Percentiles rank a stretch among this genome's conserved stretches.
phyloP scores from a whole-genome alignment of 805 yeast genomes.

The Myxozyma geophila region DNA sequence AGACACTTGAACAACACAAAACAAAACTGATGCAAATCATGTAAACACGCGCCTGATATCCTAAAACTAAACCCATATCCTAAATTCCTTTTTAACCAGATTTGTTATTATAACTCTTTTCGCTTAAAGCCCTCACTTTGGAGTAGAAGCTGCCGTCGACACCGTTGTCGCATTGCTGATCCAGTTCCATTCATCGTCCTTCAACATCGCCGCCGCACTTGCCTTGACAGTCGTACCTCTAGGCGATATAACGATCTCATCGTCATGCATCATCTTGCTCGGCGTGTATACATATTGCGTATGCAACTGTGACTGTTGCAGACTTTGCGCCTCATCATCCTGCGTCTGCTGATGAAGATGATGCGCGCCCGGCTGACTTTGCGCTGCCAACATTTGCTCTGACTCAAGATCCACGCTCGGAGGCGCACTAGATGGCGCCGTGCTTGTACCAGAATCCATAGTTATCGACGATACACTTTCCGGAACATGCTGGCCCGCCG shows the following conservation, averaged over 20 bases:
- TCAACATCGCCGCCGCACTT: not conserved
- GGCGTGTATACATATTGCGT: slow-evolving; percentile 10
- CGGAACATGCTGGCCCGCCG: not conserved
- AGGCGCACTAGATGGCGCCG: slow-evolving; percentile 20
- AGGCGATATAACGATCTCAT: not conserved
- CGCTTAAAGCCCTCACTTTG: not conserved
- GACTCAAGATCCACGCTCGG: slow-evolving; percentile 23
- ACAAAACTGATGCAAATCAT: not conserved
- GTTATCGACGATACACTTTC: not conserved
- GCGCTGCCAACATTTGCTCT: not conserved
- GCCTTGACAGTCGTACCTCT: slow-evolving; percentile 9
- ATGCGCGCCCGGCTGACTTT: not conserved
- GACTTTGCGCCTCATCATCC: not conserved
- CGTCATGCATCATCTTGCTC: slow-evolving; percentile 1
- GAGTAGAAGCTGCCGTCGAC: slow-evolving; percentile 5
- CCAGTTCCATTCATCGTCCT: slow-evolving; percentile 22
- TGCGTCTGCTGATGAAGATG: not conserved
- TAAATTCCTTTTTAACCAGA: not conserved
- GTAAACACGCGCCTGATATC: not conserved
- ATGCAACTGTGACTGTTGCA: too few relatives aligned
- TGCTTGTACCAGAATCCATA: slow-evolving; percentile 13
- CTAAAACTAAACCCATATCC: not conserved
- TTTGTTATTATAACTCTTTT: too few relatives aligned
- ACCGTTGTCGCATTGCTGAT: not conserved
- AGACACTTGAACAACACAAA: not conserved